Evolutionary conservation across 1,139 yeast species (phyloP), one percentile per base, ranked within the genome.

Genomic region (Suhomyces bokatorum): DNA sequence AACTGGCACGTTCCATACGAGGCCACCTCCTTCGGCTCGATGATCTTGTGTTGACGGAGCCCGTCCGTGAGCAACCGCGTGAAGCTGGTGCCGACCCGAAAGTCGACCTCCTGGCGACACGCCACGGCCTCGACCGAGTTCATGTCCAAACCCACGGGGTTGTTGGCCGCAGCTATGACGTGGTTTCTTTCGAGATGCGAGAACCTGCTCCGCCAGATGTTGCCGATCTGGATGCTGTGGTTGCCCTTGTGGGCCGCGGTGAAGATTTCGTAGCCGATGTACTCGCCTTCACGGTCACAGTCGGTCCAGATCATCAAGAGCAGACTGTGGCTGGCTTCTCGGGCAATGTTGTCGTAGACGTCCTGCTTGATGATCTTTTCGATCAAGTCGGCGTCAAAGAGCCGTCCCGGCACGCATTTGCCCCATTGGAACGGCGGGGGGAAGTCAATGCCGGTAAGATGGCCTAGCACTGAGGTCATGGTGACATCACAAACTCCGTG

Each of bases 251-350:
- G 62, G 0, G 97, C 97, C 4, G 85, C 85, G 45, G 80, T 75
- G 39, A 78, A 74, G 20, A 95, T 80, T 59, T 93, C 98, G 71
- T 79, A 82, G 0, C 99, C 99, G 48, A 95, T 95, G 60, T 85
- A 86, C 63, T 95, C 99, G 1, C 99, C 99, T 60, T 95, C 99
- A 35, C 99, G 74, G 71, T 95, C 99, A 66, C 98, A 93, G 74
- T 95, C 99, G 1, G 99, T 95, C 99, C 99, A 95, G 9, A 95
- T 89, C 86, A 88, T 87, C 50, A 95, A 67, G 39, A 72, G 70
- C 41, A 81, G 77, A 5, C 87, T 79, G 27, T 56, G 59, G 32
- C 83, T 62, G 3, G 93, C 88, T 58, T 90, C 91, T 4, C 64
- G 64, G 32, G 77, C 64, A 39, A 95, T 88, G 59, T 93, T 93